Base-by-base conservation (phyloP, 2,329 filamentous ascomycete genomes). In the Mycogone perniciosa region DNA sequence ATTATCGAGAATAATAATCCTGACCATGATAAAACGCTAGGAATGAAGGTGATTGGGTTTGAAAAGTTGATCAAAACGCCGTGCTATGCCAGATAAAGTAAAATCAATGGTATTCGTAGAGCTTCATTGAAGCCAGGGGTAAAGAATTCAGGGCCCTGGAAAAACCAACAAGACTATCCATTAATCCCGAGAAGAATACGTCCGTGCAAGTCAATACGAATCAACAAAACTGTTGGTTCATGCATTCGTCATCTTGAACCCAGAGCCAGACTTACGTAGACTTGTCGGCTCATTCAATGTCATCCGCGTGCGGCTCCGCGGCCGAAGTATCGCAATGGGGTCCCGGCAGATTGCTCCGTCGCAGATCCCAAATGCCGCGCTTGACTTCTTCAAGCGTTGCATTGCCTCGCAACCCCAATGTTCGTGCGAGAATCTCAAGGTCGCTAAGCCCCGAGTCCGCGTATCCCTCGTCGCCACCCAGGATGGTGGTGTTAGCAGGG, bases 331-430 rank as follows among this genome's bases (percentile, higher is more conserved):
- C 35, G 46, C 34, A 11, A 50, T 20, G 20, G 20, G 20, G 20
- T 35, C 29, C 39, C 34, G 5, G 11, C 11, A 2, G 29, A 10
- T 48, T 52, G 33, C 55, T 56, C 26, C 53, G 60, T 54, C 60
- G 62, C 31, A 71, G 53, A 33, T 61, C 56, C 54, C 56, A 56
- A 5, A 71, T 70, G 27, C 64, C 60, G 39, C 61, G 60, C 42
- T 60, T 59, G 9, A 71, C 60, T n/a, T 71, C 64, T 20, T 64
- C 62, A 5, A 71, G 53, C 13, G 65, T 65, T 3, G 67, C 67
- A 50, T 68, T 68, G 4, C 55, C 52, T 44, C 62, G 57, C 10
- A 71, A 45, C 0, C 69, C 69, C 13, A 71, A 58, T 2, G 64
- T 59, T 20, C 59, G 55, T 6, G 69, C 67, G 6, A 71, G 57